Evolutionary conservation across 2,329 filamentous ascomycete genomes (phyloP), one percentile per base, ranked within the genome.

Genomic region (Talaromyces atroroseus): DNA sequence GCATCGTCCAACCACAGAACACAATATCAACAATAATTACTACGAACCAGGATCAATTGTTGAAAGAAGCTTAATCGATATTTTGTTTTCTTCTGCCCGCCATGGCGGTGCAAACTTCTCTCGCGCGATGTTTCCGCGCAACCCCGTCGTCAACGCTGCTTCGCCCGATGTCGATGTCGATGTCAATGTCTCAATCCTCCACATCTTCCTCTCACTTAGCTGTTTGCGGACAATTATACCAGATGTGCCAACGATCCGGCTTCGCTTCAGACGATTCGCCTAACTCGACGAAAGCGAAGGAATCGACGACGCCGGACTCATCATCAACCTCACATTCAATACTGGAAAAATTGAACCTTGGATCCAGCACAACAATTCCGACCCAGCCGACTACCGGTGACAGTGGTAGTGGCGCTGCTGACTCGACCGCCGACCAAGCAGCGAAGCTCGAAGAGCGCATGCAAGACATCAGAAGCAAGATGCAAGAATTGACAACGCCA

Each of bases 51-150:
- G 14, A n/a, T 38, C 59, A 34, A 45, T 59, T 49, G 26, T 50
- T 44, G 18, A 44, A 44, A 6, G 3, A n/a, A 18, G 4, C 18
- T 42, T 42, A n/a, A n/a, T n/a, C n/a, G n/a, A n/a, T 12, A 21
- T 12, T 44, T 44, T 12, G 2, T 8, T 3, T 44, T 23, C 23
- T 23, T 23, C 18, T 36, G 51, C 51, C 51, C 51, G 51, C 51
- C 38, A 56, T 56, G 53, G 48, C 53, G 53, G 48, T 56, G 46
- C 46, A 56, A 24, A 26, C 47, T 16, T 56, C 47, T 23, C 49
- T 52, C 20, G 49, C 42, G 44, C 50, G 49, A 44, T 57, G 54
- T 52, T 29, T 52, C 49, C 53, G 53, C 38, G 40, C 20, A 44
- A 38, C 53, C 18, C 32, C 46, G 18, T 36, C 53, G 24, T 49